These are phyloP conservation scores for Candida andamanensis DNA, from an alignment of 805 yeast species.

Conservation along the genomic window DNA sequence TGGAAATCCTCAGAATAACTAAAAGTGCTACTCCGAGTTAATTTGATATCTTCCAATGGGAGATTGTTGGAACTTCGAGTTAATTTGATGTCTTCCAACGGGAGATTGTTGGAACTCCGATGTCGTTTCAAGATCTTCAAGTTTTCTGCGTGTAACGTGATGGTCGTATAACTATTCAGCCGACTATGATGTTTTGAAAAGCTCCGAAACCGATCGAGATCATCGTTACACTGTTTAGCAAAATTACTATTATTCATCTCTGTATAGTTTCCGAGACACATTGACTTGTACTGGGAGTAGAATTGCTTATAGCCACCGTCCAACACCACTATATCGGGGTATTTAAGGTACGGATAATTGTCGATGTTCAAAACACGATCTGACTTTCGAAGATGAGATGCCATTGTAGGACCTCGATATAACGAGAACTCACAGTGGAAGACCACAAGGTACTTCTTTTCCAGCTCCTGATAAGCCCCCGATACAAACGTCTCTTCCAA, in stretches of 20 bases:
- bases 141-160: constrained; percentile 21
- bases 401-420: constrained; percentile 92
- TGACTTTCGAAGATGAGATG: constrained; percentile 73
- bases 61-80: constrained; percentile 21
- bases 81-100: constrained; percentile 9
- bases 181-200: constrained; percentile 31
- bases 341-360: constrained; percentile 73
- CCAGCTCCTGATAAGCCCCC: too few species aligned
- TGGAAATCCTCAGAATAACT: constrained; percentile 20
- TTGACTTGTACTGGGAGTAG: constrained; percentile 49
- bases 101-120: constrained; percentile 13
- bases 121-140: constrained; percentile 31
- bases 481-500: constrained; percentile 52
- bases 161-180: constrained; percentile 26
- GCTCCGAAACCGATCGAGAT: constrained; percentile 39
- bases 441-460: constrained; percentile 51
- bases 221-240: constrained; percentile 40
- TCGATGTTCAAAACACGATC: constrained; percentile 74
- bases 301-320: constrained; percentile 90
- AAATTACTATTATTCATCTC: constrained; percentile 62
- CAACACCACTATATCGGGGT: constrained; percentile 83
- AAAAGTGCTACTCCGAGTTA: constrained; percentile 24
- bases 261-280: constrained; percentile 76
- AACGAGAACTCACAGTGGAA: constrained; percentile 96
- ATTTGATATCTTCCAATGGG: constrained; percentile 6